Conservation (phyloP, 2,329 filamentous ascomycete species). For the Fusarium heterosporum region DNA sequence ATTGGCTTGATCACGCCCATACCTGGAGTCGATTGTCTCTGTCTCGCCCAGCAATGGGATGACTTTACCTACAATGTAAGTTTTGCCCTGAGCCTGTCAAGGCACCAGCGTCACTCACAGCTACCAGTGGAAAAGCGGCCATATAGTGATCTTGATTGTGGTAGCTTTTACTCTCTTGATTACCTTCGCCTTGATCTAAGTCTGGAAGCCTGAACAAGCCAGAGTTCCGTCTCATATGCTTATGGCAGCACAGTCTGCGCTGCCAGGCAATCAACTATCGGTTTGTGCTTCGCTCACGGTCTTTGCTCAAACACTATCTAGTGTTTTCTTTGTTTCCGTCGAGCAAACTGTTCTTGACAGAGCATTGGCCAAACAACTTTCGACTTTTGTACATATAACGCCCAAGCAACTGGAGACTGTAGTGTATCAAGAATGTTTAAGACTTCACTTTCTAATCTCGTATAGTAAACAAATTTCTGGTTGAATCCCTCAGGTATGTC, state of each 20-base stretch:
- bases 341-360: conserved; percentile 65
- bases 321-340: conserved; percentile 63
- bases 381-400: conserved; percentile 8
- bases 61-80: conserved; percentile 8
- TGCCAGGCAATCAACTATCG: conserved; percentile 57
- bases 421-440: background rate
- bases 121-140: conserved; percentile 2
- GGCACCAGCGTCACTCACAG: background rate
- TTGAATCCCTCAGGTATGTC: background rate
- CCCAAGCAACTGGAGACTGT: conserved; percentile 21
- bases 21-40: conserved; percentile 60
- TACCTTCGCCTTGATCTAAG: conserved; percentile 55
- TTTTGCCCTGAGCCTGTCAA: background rate
- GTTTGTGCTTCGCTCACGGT: conserved; percentile 60
- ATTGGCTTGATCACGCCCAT: conserved; percentile 64
- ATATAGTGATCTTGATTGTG: conserved; percentile 51
- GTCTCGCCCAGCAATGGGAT: conserved; percentile 63
- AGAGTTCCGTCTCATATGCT: conserved; percentile 58
- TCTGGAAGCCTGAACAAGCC: conserved; percentile 52
- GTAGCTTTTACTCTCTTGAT: conserved; percentile 55
- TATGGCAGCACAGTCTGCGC: conserved; percentile 59
- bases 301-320: conserved; percentile 59
- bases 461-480: conserved; percentile 18
- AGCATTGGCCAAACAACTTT: conserved; percentile 49
- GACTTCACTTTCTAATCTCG: background rate